These are phyloP conservation scores for Aureobasidium sp. DNA, from an alignment of 2,329 filamentous ascomycete genomes.

Conservation along the genomic window DNA sequence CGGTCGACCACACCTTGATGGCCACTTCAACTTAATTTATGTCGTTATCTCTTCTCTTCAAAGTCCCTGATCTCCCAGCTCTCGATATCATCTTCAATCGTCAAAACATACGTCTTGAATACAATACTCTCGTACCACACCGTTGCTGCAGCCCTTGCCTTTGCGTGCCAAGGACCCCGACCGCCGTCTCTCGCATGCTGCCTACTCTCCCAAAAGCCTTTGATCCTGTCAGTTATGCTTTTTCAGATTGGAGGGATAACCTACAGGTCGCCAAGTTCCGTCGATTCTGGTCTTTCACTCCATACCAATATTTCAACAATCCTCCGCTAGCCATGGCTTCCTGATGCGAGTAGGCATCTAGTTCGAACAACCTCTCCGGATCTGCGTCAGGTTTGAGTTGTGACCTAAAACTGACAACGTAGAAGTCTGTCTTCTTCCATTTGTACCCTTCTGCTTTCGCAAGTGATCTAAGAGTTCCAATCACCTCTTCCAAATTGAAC, in stretches of 20 bases:
- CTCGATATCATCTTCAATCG: slow-evolving; percentile 55
- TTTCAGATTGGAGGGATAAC: slow-evolving; percentile 5
- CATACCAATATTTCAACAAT: slow-evolving; percentile 91
- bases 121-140: slow-evolving; percentile 37
- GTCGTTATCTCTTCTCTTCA: not conserved
- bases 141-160: slow-evolving; percentile 40
- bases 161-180: slow-evolving; percentile 46
- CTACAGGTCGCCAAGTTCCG: slow-evolving; percentile 68
- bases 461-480: slow-evolving; percentile 50
- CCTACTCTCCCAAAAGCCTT: slow-evolving; percentile 56
- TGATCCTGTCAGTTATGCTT: not conserved
- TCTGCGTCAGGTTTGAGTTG: slow-evolving; percentile 59
- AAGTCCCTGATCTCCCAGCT: slow-evolving; percentile 41
- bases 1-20: not conserved
- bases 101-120: slow-evolving; percentile 40
- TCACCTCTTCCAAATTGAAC: slow-evolving; percentile 66
- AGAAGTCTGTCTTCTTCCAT: slow-evolving; percentile 62
- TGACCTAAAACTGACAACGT: slow-evolving; percentile 77
- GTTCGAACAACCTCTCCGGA: slow-evolving; percentile 57
- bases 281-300: slow-evolving; percentile 57
- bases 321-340: slow-evolving; percentile 75
- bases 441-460: slow-evolving; percentile 35
- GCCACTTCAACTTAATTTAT: not conserved
- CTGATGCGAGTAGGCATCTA: slow-evolving; percentile 71
- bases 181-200: slow-evolving; percentile 54